Base-by-base conservation (phyloP, 2,329 filamentous ascomycete species). In the Trichoderma guizhouense region DNA sequence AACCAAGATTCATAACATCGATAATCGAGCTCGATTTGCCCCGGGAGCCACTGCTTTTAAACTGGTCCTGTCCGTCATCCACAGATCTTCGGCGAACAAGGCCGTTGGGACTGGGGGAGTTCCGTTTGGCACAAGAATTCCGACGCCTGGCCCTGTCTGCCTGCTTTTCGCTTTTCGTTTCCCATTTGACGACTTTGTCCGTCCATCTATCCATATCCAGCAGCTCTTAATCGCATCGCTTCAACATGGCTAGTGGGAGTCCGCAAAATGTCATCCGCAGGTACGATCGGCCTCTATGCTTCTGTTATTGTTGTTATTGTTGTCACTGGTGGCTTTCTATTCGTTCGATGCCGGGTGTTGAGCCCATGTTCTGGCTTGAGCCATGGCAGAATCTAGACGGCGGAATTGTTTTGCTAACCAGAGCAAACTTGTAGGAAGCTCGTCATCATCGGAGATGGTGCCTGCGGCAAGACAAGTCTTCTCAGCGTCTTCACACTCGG, bases 401-500 rank as follows among this genome's bases (percentile, higher is more conserved):
- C 14, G 36, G 53, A 39, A 66, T 15, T 28, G 32, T 21, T 64
- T 64, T 73, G 32, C 58, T 75, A 76, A 71, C 76, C 74, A 58
- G 67, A 58, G 24, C 66, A 57, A 53, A 74, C 47, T 3, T 64
- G 21, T 80, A 97, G 95, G 86, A 98, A 98, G 85, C 87, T 98
- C 79, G 95, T 98, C 79, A 98, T 98, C 77, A 97, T 98, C 78
- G 95, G 95, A 74, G 95, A 98, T 80, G 96, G 96, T 86, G 96
- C 96, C 77, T 99, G 96, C 84, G 96, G 96, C 79, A 99, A 99
- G 87, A 99, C 96, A 67, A 97, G 94, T 90, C 85, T 99, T 78
- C 86, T 99, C 76, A 98, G 95, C 81, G 96, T 99, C 76, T 99
- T 99, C 83, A 99, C 96, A 43, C 87, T 99, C 69, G 96, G 96